Evolutionary conservation across 495 filamentous ascomycete species (phyloP).

Genomic region (Bathelium albidoporum): DNA sequence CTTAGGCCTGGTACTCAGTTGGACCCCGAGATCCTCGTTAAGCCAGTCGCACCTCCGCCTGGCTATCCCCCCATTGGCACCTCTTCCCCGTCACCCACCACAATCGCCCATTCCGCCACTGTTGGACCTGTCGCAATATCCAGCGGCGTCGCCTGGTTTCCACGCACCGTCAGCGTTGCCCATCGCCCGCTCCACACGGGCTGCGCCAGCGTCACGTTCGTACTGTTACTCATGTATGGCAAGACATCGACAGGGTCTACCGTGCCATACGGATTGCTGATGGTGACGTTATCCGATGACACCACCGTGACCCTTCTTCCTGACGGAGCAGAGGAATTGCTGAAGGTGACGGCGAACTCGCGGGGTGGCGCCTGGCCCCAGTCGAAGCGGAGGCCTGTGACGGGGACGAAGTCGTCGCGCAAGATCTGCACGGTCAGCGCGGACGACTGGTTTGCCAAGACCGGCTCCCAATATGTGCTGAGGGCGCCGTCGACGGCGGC

Average conservation of each 20-base stretch:
- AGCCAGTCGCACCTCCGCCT: too few relatives aligned
- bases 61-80: neutral
- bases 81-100: slow-evolving; percentile 36
- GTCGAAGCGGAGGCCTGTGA: slow-evolving; percentile 52
- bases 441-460: slow-evolving; percentile 35
- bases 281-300: slow-evolving; percentile 16
- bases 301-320: slow-evolving; percentile 28
- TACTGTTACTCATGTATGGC: slow-evolving; percentile 28
- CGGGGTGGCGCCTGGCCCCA: slow-evolving; percentile 54
- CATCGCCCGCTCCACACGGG: slow-evolving; percentile 30
- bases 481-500: slow-evolving; percentile 59
- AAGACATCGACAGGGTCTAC: slow-evolving; percentile 23
- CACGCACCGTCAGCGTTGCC: slow-evolving; percentile 36
- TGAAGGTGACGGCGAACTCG: slow-evolving; percentile 45
- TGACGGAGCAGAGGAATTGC: slow-evolving; percentile 21
- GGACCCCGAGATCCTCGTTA: too few relatives aligned
- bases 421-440: slow-evolving; percentile 41
- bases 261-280: slow-evolving; percentile 23
- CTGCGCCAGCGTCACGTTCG: slow-evolving; percentile 27
- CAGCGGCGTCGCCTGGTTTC: slow-evolving; percentile 31
- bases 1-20: too few relatives aligned
- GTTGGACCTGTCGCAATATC: slow-evolving; percentile 50
- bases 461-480: slow-evolving; percentile 64
- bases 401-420: slow-evolving; percentile 23
- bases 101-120: slow-evolving; percentile 62